These are phyloP conservation scores for Lindgomyces ingoldianus DNA, from an alignment of 495 filamentous ascomycete genomes.

Conservation along the genomic window DNA sequence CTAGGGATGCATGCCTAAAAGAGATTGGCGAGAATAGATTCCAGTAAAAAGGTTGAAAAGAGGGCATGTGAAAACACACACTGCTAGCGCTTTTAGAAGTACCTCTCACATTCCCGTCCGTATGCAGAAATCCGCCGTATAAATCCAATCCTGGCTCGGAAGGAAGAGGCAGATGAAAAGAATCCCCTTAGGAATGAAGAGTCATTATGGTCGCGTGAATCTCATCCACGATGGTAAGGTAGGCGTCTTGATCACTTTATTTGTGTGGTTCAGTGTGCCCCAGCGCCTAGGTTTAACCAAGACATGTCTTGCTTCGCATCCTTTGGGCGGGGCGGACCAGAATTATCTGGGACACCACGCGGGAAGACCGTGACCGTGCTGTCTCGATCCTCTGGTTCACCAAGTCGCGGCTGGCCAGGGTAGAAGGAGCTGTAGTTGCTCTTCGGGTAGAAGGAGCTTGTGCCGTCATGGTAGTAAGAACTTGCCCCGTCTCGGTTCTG, in stretches of 20 bases:
- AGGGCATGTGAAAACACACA: background rate
- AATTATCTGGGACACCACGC: slow-evolving; percentile 33
- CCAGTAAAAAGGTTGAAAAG: slow-evolving; percentile 7
- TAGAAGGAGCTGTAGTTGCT: slow-evolving; percentile 31
- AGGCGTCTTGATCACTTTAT: background rate
- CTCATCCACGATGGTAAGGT: background rate
- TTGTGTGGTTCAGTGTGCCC: slow-evolving; percentile 2
- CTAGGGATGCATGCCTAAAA: slow-evolving; percentile 37
- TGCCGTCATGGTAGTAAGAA: slow-evolving; percentile 40
- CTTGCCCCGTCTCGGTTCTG: slow-evolving; percentile 27
- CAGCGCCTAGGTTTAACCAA: slow-evolving; percentile 47
- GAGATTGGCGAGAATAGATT: background rate
- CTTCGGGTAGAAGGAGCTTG: slow-evolving; percentile 32
- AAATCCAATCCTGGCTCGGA: background rate
- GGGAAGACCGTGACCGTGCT: slow-evolving; percentile 47
- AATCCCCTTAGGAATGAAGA: slow-evolving; percentile 6
- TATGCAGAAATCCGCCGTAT: slow-evolving; percentile 15
- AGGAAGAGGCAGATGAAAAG: background rate
- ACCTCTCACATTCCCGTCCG: background rate
- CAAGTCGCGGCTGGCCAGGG: slow-evolving; percentile 16
- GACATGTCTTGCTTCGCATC: slow-evolving; percentile 43
- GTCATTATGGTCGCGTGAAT: slow-evolving; percentile 13
- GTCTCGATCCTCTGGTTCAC: slow-evolving; percentile 36
- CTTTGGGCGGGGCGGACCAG: slow-evolving; percentile 5
- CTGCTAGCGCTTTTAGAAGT: slow-evolving; percentile 23